Percentiles rank a stretch among this genome's conserved stretches.
Evolutionary conservation across 257 asterid species (phyloP).

Genomic region (Nicotiana otophora): DNA sequence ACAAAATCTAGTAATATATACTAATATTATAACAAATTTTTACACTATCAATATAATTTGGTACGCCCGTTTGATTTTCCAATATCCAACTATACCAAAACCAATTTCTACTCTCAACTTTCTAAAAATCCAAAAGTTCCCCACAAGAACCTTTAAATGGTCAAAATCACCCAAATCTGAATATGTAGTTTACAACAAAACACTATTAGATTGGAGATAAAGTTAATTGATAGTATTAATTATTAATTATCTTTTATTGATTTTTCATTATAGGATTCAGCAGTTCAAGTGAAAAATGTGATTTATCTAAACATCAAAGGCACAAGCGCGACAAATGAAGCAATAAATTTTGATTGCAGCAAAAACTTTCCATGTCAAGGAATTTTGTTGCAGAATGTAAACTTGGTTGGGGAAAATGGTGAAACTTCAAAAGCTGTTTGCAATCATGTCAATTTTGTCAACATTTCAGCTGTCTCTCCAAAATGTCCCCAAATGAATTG

Average conservation of each 20-base stretch:
- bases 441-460: not conserved
- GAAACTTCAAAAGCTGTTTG: not conserved
- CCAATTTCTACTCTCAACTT: not conserved
- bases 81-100: not conserved
- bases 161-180: not conserved
- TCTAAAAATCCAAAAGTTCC: no score
- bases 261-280: constrained; percentile 30
- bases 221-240: not conserved
- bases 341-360: constrained; percentile 53
- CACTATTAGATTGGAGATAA: not conserved
- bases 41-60: not conserved
- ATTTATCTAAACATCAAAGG: constrained; percentile 53
- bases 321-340: constrained; percentile 50
- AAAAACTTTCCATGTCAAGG: constrained; percentile 47
- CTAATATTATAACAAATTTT: not conserved
- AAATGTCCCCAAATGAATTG: not conserved
- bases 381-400: constrained; percentile 39
- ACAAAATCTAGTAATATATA: not conserved
- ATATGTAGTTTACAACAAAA: not conserved
- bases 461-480: not conserved
- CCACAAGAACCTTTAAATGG: no score
- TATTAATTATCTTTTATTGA: not conserved
- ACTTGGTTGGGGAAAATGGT: constrained; percentile 9
- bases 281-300: constrained; percentile 47
- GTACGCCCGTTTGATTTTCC: not conserved